Conservation (phyloP, 129 eudicot genomes). For the Kitagawia praeruptora region DNA sequence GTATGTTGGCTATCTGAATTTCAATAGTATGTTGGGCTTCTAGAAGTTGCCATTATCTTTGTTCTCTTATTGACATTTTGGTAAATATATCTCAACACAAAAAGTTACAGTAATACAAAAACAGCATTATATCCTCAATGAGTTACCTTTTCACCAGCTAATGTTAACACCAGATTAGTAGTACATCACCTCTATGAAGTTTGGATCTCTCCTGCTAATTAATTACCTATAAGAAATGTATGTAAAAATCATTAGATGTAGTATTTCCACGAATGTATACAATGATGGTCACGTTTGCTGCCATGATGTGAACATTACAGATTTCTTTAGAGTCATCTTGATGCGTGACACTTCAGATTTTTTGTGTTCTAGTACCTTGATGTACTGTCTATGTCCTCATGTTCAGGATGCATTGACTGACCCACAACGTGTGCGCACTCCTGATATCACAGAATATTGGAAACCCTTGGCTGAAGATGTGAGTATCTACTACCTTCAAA, state of each 20-base stretch:
- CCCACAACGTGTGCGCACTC: conserved; percentile 79
- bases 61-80: background rate
- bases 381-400: background rate
- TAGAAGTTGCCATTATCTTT: background rate
- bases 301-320: background rate
- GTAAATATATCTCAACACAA: background rate
- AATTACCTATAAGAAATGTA: background rate
- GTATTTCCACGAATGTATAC: background rate
- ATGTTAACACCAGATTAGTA: background rate
- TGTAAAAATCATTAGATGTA: background rate
- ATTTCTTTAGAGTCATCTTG: background rate
- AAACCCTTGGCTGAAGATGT: conserved; percentile 92
- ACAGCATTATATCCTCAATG: background rate
- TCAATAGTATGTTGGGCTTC: background rate
- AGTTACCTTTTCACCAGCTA: background rate
- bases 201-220: background rate
- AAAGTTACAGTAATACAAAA: background rate
- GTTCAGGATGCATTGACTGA: conserved; percentile 88
- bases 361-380: background rate
- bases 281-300: background rate
- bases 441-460: conserved; percentile 79
- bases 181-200: background rate
- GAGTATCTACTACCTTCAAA: conserved; percentile 15
- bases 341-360: background rate
- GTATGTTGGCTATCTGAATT: background rate